These are phyloP conservation scores for Verbascum thapsus DNA, from an alignment of 257 asterid species.

Conservation along the genomic window DNA sequence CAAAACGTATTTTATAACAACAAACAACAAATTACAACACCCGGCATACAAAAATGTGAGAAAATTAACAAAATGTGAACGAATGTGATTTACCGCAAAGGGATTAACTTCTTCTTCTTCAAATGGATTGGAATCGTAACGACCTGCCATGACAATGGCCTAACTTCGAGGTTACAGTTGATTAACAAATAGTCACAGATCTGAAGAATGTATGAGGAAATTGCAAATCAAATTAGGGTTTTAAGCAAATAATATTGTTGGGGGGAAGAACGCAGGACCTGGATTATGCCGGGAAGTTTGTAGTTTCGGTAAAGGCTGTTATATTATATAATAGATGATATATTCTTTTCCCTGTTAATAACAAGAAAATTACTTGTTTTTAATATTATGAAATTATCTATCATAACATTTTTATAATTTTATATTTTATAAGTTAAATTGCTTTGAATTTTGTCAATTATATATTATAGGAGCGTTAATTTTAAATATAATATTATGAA, in stretches of 20 bases:
- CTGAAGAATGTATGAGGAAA: constrained; percentile 32
- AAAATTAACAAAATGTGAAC: neutral
- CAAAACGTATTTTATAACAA: constrained; percentile 16
- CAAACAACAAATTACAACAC: no score
- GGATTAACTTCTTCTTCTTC: constrained; percentile 81
- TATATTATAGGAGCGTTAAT: no score
- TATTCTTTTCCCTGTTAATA: neutral
- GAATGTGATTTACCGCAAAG: constrained; percentile 84
- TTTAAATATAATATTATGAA: no score
- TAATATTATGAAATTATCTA: no score
- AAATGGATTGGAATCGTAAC: constrained; percentile 76
- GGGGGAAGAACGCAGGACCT: constrained; percentile 24
- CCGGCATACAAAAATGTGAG: no score
- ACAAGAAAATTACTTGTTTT: no score
- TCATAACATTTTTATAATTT: no score
- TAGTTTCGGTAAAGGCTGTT: neutral
- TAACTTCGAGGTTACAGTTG: no score
- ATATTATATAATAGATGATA: no score
- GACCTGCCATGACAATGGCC: constrained; percentile 65
- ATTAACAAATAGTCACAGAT: constrained; percentile 31
- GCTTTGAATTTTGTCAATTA: no score
- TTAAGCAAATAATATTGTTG: neutral
- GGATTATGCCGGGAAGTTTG: constrained; percentile 40
- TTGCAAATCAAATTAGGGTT: constrained; percentile 30
- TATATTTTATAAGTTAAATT: no score